Base-by-base conservation (phyloP, 2,329 filamentous ascomycete genomes). In the Salinomyces thailandicus region DNA sequence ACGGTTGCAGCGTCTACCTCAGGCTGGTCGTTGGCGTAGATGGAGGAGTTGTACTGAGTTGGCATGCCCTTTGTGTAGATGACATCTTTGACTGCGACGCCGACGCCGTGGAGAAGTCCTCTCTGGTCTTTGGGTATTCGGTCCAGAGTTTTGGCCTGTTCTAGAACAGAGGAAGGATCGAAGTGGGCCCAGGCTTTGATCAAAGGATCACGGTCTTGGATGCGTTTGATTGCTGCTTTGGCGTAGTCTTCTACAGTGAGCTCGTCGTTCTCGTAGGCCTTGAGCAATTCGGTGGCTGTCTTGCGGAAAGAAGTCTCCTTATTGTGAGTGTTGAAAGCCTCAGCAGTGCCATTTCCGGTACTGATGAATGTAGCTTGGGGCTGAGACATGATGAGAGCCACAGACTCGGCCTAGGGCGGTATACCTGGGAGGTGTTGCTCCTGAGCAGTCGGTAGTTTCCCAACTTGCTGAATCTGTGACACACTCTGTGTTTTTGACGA, bases 51-150 rank as follows among this genome's bases (percentile, higher is more conserved):
- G 51, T 69, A 64, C 18, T 67, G 59, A 0, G 73, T 77, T 2
- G 73, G 73, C 71, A 76, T 73, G 70, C 64, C 68, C 53, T 70
- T 71, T 0, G 68, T 77, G 47, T 63, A 65, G 44, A 77, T 72
- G 2, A 77, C 62, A 59, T 79, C 75, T 49, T 78, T 78, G 8
- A 78, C 62, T 1, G 62, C 75, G n/a, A 79, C 56, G 0, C 71
- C 64, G 5, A 78, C 52, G 1, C 74, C 74, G 47, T 77, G 73
- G 0, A 79, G 53, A 0, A 69, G 70, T 0, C 74, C 73, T 37
- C 74, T 60, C 37, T 71, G 44, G 1, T 62, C 58, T 0, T 44
- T 29, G 0, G 72, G 68, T 2, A 76, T 44, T 16, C 56, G 43
- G 46, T 78, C 74, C 0, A 78, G 62, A 8, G 53, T 53, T 29